phyloP scores from a whole-genome alignment of 805 yeast genomes.

The Cyberlindnera bimundalis region DNA sequence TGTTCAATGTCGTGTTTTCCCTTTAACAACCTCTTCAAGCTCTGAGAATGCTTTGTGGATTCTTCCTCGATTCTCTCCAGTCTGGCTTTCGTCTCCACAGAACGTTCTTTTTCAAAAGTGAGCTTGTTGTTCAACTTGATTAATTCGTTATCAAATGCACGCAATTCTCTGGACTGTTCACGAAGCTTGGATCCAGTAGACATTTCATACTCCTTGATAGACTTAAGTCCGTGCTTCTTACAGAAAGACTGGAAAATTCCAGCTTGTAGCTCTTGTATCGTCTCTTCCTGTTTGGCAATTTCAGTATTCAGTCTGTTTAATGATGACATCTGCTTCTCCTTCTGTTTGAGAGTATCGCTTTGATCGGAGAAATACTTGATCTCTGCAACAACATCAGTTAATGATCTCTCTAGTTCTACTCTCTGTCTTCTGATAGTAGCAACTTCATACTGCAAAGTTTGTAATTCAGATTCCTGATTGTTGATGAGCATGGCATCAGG shows the following conservation, averaged over 20 bases:
- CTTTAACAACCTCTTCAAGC: slow-evolving; percentile 31
- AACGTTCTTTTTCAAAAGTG: slow-evolving; percentile 60
- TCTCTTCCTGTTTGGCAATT: slow-evolving; percentile 27
- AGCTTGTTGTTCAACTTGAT: slow-evolving; percentile 57
- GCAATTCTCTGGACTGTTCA: slow-evolving; percentile 55
- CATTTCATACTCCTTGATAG: slow-evolving; percentile 66
- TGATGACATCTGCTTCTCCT: slow-evolving; percentile 25
- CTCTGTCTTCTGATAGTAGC: slow-evolving; percentile 44
- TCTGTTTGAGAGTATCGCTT: slow-evolving; percentile 29
- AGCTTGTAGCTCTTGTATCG: slow-evolving; percentile 38
- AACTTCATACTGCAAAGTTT: slow-evolving; percentile 43
- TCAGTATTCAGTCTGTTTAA: slow-evolving; percentile 23
- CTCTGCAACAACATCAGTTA: slow-evolving; percentile 47
- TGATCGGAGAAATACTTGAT: slow-evolving; percentile 43
- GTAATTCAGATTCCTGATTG: slow-evolving; percentile 52
- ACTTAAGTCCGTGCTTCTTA: slow-evolving; percentile 45
- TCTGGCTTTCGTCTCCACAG: slow-evolving; percentile 47
- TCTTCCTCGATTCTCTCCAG: slow-evolving; percentile 41
- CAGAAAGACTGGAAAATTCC: slow-evolving; percentile 55
- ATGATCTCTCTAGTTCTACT: slow-evolving; percentile 40
- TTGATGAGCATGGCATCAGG: slow-evolving; percentile 58
- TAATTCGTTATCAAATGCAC: slow-evolving; percentile 59
- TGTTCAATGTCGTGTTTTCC: slow-evolving; percentile 32
- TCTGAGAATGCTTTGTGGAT: slow-evolving; percentile 33
- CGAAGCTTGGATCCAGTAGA: slow-evolving; percentile 58